These are phyloP conservation scores for Candida cerambycidarum DNA, from an alignment of 805 yeast genomes.

Conservation along the genomic window DNA sequence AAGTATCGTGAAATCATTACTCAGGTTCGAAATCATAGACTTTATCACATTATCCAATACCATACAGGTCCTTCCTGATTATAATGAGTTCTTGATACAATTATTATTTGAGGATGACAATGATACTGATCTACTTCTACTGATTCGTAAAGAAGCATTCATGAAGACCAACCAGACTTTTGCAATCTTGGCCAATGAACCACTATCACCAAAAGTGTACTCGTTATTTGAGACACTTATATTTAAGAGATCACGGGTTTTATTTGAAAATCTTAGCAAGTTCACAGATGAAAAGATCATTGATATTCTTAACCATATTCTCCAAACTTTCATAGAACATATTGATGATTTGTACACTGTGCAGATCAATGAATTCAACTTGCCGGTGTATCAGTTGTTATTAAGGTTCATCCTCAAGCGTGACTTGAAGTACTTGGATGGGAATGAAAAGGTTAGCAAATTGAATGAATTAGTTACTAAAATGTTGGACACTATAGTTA, in stretches of 20 bases:
- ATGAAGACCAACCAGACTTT: slow-evolving; percentile 8
- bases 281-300: slow-evolving; percentile 19
- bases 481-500: slow-evolving; percentile 22
- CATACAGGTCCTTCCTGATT: slow-evolving; percentile 5
- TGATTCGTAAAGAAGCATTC: slow-evolving; percentile 9
- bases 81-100: slow-evolving; percentile 10
- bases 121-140: slow-evolving; percentile 8
- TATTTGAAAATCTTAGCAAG: slow-evolving; percentile 22
- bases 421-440: slow-evolving; percentile 14
- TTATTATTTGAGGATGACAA: slow-evolving; percentile 7
- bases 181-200: slow-evolving; percentile 8
- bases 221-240: slow-evolving; percentile 9
- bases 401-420: slow-evolving; percentile 20
- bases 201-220: neutral
- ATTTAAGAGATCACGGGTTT: slow-evolving; percentile 19
- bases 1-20: no score
- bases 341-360: slow-evolving; percentile 18
- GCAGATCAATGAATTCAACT: slow-evolving; percentile 30
- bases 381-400: slow-evolving; percentile 33
- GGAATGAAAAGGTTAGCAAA: slow-evolving; percentile 12
- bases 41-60: slow-evolving; percentile 1
- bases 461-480: slow-evolving; percentile 16
- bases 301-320: slow-evolving; percentile 18
- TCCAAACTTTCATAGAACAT: slow-evolving; percentile 4
- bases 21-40: slow-evolving; percentile 9